These are phyloP conservation scores for Peronospora farinosa DNA, from an alignment of 352 stramenopile species.

Conservation along the genomic window DNA sequence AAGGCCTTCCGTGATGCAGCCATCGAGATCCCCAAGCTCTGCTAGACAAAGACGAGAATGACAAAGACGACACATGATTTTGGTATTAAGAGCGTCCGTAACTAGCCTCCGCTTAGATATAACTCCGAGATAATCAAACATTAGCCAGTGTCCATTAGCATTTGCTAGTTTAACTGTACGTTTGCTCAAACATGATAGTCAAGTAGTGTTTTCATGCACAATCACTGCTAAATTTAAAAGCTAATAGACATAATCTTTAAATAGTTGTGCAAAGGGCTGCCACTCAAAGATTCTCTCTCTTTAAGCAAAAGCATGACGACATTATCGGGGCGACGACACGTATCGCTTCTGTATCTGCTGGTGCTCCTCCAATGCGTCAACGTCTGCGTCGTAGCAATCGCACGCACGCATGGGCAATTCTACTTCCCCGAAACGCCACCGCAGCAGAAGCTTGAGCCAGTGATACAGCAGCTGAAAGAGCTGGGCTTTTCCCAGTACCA, in stretches of 20 bases:
- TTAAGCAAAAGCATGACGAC: conserved; percentile 8
- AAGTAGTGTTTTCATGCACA: background rate
- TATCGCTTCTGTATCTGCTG: conserved; percentile 18
- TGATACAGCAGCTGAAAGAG: conserved; percentile 43
- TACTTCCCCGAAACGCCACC: conserved; percentile 42
- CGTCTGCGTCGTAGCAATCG: background rate
- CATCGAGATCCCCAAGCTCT: conserved; percentile 72
- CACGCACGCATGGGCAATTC: conserved; percentile 35
- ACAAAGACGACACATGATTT: background rate
- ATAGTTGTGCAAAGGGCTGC: background rate
- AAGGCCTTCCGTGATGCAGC: conserved; percentile 69
- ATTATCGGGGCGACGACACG: background rate
- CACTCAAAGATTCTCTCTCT: conserved; percentile 5
- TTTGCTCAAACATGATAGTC: too few species aligned
- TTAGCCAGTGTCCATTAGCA: background rate
- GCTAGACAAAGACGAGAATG: conserved; percentile 11
- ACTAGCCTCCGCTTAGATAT: conserved; percentile 7
- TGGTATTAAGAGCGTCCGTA: background rate
- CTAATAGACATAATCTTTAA: background rate
- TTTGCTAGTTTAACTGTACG: too few species aligned
- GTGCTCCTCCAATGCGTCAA: conserved; percentile 4
- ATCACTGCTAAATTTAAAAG: background rate
- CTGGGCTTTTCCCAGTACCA: conserved; percentile 53
- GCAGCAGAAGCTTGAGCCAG: conserved; percentile 31
- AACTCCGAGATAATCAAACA: conserved; percentile 28